These are phyloP conservation scores for Ulota crispa DNA, from an alignment of 225 moss, liverwort and hornwort species.

Conservation along the genomic window DNA sequence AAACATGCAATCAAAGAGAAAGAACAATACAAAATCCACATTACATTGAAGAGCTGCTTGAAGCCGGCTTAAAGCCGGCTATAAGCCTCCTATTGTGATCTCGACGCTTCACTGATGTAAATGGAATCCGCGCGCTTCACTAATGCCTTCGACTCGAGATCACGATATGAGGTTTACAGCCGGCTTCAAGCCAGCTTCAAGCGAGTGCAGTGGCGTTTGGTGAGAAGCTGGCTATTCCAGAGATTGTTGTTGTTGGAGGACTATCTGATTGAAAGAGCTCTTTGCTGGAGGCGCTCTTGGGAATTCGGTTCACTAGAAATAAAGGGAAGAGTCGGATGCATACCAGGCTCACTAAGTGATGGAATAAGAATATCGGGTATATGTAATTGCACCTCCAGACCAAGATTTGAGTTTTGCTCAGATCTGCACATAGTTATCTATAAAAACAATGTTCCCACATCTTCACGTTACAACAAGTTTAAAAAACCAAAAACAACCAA, in stretches of 20 bases:
- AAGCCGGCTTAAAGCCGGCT: conserved; percentile 41
- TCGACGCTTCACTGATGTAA: conserved; percentile 57
- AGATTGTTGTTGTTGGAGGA: conserved; percentile 77
- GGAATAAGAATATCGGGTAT: conserved; percentile 90
- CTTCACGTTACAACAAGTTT: conserved; percentile 21
- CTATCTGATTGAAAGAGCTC: conserved; percentile 86
- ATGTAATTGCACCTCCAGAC: conserved; percentile 86
- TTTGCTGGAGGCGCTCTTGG: conserved; percentile 74
- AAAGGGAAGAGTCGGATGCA: conserved; percentile 15
- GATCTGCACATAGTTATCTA: conserved; percentile 95
- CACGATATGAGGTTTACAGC: conserved; percentile 66
- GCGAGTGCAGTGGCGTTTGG: conserved; percentile 74
- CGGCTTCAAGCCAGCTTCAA: conserved; percentile 46
- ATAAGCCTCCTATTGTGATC: conserved; percentile 71
- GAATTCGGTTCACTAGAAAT: conserved; percentile 54
- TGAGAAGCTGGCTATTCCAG: conserved; percentile 70
- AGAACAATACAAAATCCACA: neutral
- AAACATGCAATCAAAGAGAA: neutral
- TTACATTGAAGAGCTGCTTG: neutral
- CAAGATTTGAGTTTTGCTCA: conserved; percentile 87
- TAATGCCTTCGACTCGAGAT: conserved; percentile 34
- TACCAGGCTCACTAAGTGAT: conserved; percentile 97
- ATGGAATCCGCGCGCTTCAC: conserved; percentile 28
- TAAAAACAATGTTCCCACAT: conserved; percentile 23
- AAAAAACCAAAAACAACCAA: neutral